These are phyloP conservation scores for Daldinia grandis DNA, from an alignment of 495 filamentous ascomycete genomes.

Conservation along the genomic window DNA sequence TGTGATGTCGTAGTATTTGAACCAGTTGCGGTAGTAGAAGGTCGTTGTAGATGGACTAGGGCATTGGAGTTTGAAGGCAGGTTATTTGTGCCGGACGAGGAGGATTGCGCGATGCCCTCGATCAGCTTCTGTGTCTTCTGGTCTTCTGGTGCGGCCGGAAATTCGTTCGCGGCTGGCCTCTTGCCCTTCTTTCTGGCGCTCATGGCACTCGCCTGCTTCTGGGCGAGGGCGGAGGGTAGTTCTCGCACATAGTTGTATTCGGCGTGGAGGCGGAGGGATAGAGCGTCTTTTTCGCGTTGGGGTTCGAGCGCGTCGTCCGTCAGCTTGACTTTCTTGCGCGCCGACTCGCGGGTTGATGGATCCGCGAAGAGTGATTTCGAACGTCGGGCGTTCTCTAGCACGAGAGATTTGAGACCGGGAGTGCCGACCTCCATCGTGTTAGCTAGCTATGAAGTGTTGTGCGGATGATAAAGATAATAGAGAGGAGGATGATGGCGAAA, in stretches of 20 bases:
- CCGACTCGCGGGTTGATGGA: conserved; percentile 37
- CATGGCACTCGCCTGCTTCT: conserved; percentile 72
- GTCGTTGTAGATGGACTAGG: conserved; percentile 59
- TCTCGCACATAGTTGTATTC: conserved; percentile 87
- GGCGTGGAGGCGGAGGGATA: conserved; percentile 59
- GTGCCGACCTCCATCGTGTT: conserved; percentile 39
- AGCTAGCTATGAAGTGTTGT: background rate
- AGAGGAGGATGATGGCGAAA: background rate
- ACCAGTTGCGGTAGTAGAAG: conserved; percentile 10
- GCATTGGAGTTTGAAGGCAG: conserved; percentile 64
- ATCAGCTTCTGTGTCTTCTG: conserved; percentile 73
- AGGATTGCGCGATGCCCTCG: conserved; percentile 64
- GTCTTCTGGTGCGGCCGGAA: conserved; percentile 57
- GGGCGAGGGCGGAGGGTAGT: conserved; percentile 83
- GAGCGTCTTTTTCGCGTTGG: conserved; percentile 51
- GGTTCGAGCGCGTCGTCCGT: conserved; percentile 48
- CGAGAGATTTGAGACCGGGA: conserved; percentile 47
- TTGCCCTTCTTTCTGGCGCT: conserved; percentile 59
- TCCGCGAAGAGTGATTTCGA: conserved; percentile 53
- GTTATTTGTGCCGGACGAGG: conserved; percentile 48
- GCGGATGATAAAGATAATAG: background rate
- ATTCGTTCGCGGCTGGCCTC: conserved; percentile 56
- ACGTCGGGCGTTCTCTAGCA: conserved; percentile 52
- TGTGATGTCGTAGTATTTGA: conserved; percentile 34
- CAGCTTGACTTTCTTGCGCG: conserved; percentile 55